Base-by-base conservation (phyloP, 768 basidiomycete species). In the Lactarius hengduanensis region DNA sequence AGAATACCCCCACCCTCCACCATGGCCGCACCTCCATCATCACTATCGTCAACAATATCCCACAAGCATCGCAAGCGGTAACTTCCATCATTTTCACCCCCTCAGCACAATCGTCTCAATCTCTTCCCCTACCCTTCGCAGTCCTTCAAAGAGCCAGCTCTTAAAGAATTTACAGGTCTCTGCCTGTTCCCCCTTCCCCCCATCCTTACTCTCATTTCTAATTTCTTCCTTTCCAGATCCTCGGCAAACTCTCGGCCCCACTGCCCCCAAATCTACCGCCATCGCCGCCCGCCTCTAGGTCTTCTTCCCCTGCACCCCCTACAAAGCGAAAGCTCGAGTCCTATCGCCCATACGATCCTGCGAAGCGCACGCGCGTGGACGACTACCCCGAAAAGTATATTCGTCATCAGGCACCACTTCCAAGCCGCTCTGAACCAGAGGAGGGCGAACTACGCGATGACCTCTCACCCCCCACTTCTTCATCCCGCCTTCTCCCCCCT, bases 361-460 rank as follows among this genome's bases (percentile, higher is more conserved):
- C 70, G 64, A 66, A 69, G 64, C 66, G 74, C 70, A 72, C 69
- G 72, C 71, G 60, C 74, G 70, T 70, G 62, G 72, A 70, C 71
- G 67, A 70, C 74, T 66, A 59, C 71, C 62, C 70, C 68, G 73
- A 71, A 74, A 73, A 70, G 71, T 73, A 66, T 73, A 60, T 61
- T 66, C 69, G 57, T 76, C 69, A 59, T 71, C 73, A 64, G 72
- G 32, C 45, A 66, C 56, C 66, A n/a, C 72, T 55, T 66, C 66
- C 74, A 45, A 67, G 18, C 43, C 75, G 80, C 66, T 75, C 79
- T 61, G 80, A 83, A 45, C 78, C 80, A 41, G 82, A 82, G 66
- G 82, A 82, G 64, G 81, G 82, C 43, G 81, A 82, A 68, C 76
- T 83, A 10, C 77, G 75, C 64, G 82, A 82, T 64, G 82, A 82